Evolutionary conservation across 225 moss, liverwort and hornwort genomes (phyloP), one percentile per base, ranked within the genome.

Genomic region (Physcomitrium patens): DNA sequence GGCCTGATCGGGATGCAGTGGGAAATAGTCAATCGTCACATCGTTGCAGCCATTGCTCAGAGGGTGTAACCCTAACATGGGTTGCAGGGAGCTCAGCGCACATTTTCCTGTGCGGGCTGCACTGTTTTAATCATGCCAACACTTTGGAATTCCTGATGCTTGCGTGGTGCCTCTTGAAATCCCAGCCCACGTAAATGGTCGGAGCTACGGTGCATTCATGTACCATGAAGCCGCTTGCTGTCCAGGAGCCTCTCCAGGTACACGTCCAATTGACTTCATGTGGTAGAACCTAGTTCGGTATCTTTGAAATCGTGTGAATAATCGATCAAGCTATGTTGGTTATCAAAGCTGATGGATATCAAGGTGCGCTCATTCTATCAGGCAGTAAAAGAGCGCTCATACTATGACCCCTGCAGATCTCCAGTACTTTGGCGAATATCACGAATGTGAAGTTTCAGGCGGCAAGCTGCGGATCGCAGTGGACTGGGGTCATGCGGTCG

Each of bases 171-270:
- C 18, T 42, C 44, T 8, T 44, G 60, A 17, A 72, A 61, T 65
- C 12, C 63, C 77, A 71, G 71, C 24, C 5, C 23, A 58, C 27
- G 16, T 17, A 46, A 12, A n/a, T 0, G 49, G 60, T 48, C 9
- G 59, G 60, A 83, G 72, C 37, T 44, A 74, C 75, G 71, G 63
- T 71, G n/a, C 12, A 74, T 74, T 71, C 50, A n/a, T 71, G 66
- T 45, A 15, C 76, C 48, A 55, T 63, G 54, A 79, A 50, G 60
- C 69, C 53, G 44, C 65, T 74, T 7, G 69, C 49, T 41, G 65
- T 57, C 65, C 48, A 26, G 48, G 66, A 67, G 14, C 42, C 68
- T 57, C 53, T 67, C 63, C 78, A 75, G 78, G 82, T 75, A 70
- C 65, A 37, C 27, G 26, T 70, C 23, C 51, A 26, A 5, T 57